Evolutionary conservation across 129 eudicot species (phyloP).

Genomic region (Tagetes patula): DNA sequence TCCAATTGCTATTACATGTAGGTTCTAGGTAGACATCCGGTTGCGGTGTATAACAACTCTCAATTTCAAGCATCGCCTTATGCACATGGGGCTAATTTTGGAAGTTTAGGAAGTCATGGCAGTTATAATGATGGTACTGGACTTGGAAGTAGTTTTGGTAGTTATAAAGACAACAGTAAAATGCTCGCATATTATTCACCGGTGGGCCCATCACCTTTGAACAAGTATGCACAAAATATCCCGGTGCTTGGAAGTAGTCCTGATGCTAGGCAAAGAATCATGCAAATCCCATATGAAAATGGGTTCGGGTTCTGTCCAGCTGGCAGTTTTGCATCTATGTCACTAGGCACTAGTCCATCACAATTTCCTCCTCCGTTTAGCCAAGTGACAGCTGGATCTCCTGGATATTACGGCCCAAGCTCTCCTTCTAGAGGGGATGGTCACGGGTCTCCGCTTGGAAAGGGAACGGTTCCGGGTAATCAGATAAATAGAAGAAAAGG

Average conservation of each 20-base stretch:
- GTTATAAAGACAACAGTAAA: slow-evolving; percentile 77
- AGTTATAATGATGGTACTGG: slow-evolving; percentile 69
- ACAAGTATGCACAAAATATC: slow-evolving; percentile 52
- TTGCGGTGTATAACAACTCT: slow-evolving; percentile 54
- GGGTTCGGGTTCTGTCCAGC: slow-evolving; percentile 79
- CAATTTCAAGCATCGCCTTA: slow-evolving; percentile 65
- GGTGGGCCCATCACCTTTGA: slow-evolving; percentile 86
- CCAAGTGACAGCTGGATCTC: slow-evolving; percentile 74
- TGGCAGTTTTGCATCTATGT: slow-evolving; percentile 80
- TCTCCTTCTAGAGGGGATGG: slow-evolving; percentile 76
- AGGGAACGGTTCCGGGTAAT: slow-evolving; percentile 47
- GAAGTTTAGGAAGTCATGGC: slow-evolving; percentile 94
- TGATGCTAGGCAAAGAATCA: slow-evolving; percentile 61
- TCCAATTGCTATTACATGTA: slow-evolving; percentile 30
- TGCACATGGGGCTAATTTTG: slow-evolving; percentile 75
- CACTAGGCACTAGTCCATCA: slow-evolving; percentile 96
- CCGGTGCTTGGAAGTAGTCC: slow-evolving; percentile 77
- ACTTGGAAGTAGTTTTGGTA: slow-evolving; percentile 88
- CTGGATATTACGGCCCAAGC: slow-evolving; percentile 86
- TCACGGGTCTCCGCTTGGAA: slow-evolving; percentile 90
- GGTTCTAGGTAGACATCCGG: slow-evolving; percentile 72
- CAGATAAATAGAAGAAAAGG: slow-evolving; percentile 64
- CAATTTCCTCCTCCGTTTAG: slow-evolving; percentile 88
- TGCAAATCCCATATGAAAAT: slow-evolving; percentile 63
- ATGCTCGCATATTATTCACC: slow-evolving; percentile 76